Base-by-base conservation (phyloP, 306 rosid species). In the Dalbergia oliveri region DNA sequence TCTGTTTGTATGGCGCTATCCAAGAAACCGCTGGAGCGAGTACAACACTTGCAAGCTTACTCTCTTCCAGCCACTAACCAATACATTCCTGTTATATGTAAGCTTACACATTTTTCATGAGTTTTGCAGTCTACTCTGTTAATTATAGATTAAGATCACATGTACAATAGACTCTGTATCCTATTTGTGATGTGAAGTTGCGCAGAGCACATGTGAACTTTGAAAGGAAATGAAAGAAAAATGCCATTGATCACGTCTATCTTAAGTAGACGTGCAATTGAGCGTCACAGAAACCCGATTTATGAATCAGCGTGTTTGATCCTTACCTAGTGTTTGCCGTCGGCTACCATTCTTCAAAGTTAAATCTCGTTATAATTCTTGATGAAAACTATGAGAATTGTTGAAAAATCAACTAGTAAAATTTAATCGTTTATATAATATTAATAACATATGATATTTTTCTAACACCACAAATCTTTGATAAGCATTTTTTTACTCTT, bases 11-110 rank as follows among this genome's bases (percentile, higher is more conserved):
- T n/a, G n/a, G n/a, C n/a, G n/a, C n/a, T n/a, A n/a, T n/a, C n/a
- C n/a, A n/a, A n/a, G n/a, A n/a, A n/a, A n/a, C n/a, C n/a, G 88
- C 23, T 39, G 57, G 51, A 50, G 67, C 78, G 31, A 49, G 68
- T 66, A 21, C 43, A 19, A 33, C 45, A 23, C 5, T 61, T 61
- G 18, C 73, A 45, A 47, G 31, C 59, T n/a, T n/a, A 44, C 66
- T 11, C 72, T 35, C 77, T 35, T 59, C 58, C 44, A 47, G 39
- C 81, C 72, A 26, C 72, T 37, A 35, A 67, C 26, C 14, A 34
- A 47, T n/a, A n/a, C n/a, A n/a, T n/a, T n/a, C n/a, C n/a, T n/a
- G n/a, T n/a, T n/a, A n/a, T n/a, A n/a, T n/a, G n/a, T n/a, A n/a
- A n/a, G n/a, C n/a, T n/a, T n/a, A 58, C 41, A 49, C 72, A 41